Evolutionary conservation across 2,329 filamentous ascomycete genomes (phyloP), one percentile per base, ranked within the genome.

Genomic region (Echinosphaeria canescens): DNA sequence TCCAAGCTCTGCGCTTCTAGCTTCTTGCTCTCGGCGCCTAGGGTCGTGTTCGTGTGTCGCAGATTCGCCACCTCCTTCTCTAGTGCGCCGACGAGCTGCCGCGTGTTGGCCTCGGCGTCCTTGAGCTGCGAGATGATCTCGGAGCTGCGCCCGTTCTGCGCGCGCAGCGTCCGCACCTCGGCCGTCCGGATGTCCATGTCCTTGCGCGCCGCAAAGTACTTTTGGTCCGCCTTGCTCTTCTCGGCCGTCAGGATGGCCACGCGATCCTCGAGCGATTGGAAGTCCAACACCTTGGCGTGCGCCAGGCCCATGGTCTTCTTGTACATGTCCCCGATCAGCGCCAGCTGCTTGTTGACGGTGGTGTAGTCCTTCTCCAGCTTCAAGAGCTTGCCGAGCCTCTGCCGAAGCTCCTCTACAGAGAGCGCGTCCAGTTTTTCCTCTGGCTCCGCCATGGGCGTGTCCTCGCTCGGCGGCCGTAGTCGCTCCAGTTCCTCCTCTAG

Each of bases 201-300:
- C 45, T 92, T 93, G 59, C 91, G 82, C 7, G 84, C 81, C 2
- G 79, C 80, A 47, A 95, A 95, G 45, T 91, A 98, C 49, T 95
- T 95, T 43, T 95, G 85, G 42, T 98, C 88, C 2, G 85, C 85
- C 49, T 93, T 95, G 35, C 75, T 72, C 54, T 98, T 98, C 49
- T 98, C 82, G 1, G 81, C 79, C 22, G 67, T 68, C 13, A 90
- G 53, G 14, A 76, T 58, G 12, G 67, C 54, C 20, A 85, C 57
- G 33, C 75, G 76, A 30, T 92, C 82, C 50, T 95, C 84, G 42
- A 81, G 54, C 4, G 62, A 58, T 5, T 60, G 55, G 27, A 78
- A 69, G 33, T 92, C 82, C 39, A 75, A 63, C 18, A 91, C 70
- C 49, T 92, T 95, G 53, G 81, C 85, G 27, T 75, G 73, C 6